A percentile compares a stretch with the other conserved stretches of the same genome.
Conservation (phyloP, 768 basidiomycete species). For the Amanita muscaria region DNA sequence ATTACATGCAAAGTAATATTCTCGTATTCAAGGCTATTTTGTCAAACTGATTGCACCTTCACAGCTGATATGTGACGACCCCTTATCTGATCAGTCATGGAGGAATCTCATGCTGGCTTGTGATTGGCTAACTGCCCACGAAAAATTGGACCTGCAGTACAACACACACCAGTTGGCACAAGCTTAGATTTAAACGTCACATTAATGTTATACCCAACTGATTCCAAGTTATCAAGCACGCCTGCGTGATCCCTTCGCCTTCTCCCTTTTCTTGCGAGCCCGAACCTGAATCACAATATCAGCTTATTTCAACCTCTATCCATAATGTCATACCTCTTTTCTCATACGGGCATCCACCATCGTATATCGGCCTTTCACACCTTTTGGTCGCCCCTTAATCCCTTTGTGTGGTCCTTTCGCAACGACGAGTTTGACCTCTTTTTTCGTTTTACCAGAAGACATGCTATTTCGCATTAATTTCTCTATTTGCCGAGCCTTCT, state of each 20-base stretch:
- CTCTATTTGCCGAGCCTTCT: constrained; percentile 90
- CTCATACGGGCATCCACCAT: constrained; percentile 94
- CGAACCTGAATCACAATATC: constrained; percentile 52
- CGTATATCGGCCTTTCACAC: constrained; percentile 88
- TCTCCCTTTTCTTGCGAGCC: constrained; percentile 56
- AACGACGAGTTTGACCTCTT: constrained; percentile 80
- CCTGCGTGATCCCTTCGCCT: constrained; percentile 58
- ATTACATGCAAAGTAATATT: constrained; percentile 11
- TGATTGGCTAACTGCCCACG: constrained; percentile 8
- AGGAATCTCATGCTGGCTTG: constrained; percentile 14
- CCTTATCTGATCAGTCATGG: constrained; percentile 9
- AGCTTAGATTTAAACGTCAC: no score
- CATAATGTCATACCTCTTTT: constrained; percentile 65
- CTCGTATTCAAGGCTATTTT: not conserved
- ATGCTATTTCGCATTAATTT: constrained; percentile 81
- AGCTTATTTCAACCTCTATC: no score
- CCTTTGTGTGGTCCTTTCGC: constrained; percentile 88
- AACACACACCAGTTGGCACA: not conserved
- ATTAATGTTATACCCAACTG: not conserved
- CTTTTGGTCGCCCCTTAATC: constrained; percentile 87
- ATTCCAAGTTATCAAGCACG: constrained; percentile 26
- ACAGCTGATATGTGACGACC: constrained; percentile 9
- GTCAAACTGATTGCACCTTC: not conserved
- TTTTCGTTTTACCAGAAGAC: constrained; percentile 61
- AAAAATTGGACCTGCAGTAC: not conserved